Conservation (phyloP, 148 eudicot genomes). For the Simmondsia chinensis region DNA sequence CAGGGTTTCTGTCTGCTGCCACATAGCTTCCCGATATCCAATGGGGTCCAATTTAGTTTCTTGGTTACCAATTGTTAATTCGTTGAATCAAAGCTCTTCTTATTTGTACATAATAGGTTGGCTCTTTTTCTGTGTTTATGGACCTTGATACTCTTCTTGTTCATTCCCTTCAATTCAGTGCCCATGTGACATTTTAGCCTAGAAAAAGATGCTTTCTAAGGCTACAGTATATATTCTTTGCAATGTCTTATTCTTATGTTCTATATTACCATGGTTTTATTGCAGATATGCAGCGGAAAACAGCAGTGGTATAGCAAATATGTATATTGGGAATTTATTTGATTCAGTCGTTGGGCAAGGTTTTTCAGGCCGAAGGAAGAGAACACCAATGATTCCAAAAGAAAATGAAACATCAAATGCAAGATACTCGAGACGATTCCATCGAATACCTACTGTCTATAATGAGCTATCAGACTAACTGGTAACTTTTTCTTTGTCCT, state of each 20-base stretch:
- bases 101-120: too few species aligned
- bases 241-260: not conserved
- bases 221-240: not conserved
- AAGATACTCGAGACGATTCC: slow-evolving; percentile 42
- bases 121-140: too few species aligned
- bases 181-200: too few species aligned
- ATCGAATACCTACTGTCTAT: slow-evolving; percentile 39
- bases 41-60: too few species aligned
- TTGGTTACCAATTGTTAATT: too few species aligned
- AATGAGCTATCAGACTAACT: slow-evolving; percentile 51
- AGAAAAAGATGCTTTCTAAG: too few species aligned
- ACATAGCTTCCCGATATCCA: too few species aligned
- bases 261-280: not conserved
- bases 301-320: slow-evolving; percentile 15
- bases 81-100: too few species aligned
- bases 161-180: too few species aligned
- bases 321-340: slow-evolving; percentile 37
- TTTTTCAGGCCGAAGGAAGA: slow-evolving; percentile 51
- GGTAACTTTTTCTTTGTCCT: too few species aligned
- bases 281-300: slow-evolving; percentile 52
- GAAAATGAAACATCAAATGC: slow-evolving; percentile 26
- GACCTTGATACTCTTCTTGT: too few species aligned
- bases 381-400: slow-evolving; percentile 31
- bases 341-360: slow-evolving; percentile 49
- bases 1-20: too few species aligned